Conservation (phyloP, 2,329 filamentous ascomycete genomes). For the Helotiales sp. region DNA sequence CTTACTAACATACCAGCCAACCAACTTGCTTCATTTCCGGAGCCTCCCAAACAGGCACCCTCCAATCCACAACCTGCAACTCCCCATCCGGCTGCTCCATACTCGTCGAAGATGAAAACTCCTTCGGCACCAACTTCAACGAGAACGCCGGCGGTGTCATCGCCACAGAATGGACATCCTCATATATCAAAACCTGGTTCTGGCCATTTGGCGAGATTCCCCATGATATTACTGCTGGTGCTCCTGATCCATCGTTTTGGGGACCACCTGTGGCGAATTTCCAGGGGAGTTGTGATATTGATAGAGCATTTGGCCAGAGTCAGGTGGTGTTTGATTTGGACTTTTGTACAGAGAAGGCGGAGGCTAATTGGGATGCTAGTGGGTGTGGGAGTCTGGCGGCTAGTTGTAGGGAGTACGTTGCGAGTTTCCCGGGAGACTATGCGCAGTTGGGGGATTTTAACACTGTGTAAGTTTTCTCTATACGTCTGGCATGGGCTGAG, state of each 20-base stretch:
- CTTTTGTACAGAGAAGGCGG: neutral
- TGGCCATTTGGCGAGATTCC: slow-evolving; percentile 67
- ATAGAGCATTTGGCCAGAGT: slow-evolving; percentile 51
- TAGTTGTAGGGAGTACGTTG: slow-evolving; percentile 8
- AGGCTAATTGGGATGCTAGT: neutral
- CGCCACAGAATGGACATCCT: slow-evolving; percentile 68
- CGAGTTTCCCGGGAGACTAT: neutral
- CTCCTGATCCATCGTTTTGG: slow-evolving; percentile 65
- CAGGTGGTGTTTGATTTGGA: slow-evolving; percentile 3
- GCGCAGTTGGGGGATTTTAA: neutral
- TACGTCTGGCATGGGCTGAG: neutral
- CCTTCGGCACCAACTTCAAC: slow-evolving; percentile 48
- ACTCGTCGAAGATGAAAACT: slow-evolving; percentile 43
- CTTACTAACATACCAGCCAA: neutral
- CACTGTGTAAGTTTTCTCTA: neutral
- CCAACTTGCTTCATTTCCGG: slow-evolving; percentile 28
- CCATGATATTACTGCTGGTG: slow-evolving; percentile 53
- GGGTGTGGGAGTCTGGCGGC: neutral
- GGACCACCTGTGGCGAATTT: slow-evolving; percentile 68
- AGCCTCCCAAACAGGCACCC: slow-evolving; percentile 33
- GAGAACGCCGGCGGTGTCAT: slow-evolving; percentile 46
- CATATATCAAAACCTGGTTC: slow-evolving; percentile 72
- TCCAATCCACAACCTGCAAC: slow-evolving; percentile 13
- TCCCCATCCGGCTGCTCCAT: slow-evolving; percentile 27
- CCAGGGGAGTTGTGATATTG: slow-evolving; percentile 59